Base-by-base conservation (phyloP, 1,139 yeast species). In the Magnusiomyces clavatus region DNA sequence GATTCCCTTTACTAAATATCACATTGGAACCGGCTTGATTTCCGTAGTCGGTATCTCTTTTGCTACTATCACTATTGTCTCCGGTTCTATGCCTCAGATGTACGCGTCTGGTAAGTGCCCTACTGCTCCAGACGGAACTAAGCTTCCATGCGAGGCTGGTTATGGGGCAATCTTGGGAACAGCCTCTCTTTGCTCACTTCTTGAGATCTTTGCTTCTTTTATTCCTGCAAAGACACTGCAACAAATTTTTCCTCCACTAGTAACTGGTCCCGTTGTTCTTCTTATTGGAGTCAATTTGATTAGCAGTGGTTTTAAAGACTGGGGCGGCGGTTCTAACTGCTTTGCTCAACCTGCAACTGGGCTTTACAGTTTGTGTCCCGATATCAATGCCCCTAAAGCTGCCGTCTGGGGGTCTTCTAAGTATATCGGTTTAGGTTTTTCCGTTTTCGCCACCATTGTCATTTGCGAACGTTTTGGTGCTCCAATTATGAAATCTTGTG, bases 401-500 rank as follows among this genome's bases (percentile, higher is more conserved):
- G 76, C 78, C 52, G 77, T 77, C 8, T 88, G 92, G 89, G 96
- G 96, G 2, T 80, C 89, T 31, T 95, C 96, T 10, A 78, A 82
- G 64, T 88, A 83, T 63, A 70, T 89, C 58, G 97, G 96, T 46
- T 75, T 88, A 34, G 96, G 96, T 1, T 87, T 89, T 74, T 71
- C 83, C 41, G 96, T 88, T 12, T 86, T 80, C 62, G 74, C 81
- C 35, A 72, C 87, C 10, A 87, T 89, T 61, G 76, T 88, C 53
- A 56, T 86, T 39, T 78, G 85, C 59, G 96, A 89, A 68, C 81
- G 81, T 64, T 88, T 86, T 76, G 97, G 97, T 35, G 80, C 96
- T n/a, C 96, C 96, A 53, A 84, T 88, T 60, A 85, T 88, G 94
- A 86, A 85, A 66, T 85, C 95, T 8, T 86, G 95, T 75, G 92